phyloP scores from a whole-genome alignment of 768 basidiomycete genomes.

The Auricularia auricula-judae region DNA sequence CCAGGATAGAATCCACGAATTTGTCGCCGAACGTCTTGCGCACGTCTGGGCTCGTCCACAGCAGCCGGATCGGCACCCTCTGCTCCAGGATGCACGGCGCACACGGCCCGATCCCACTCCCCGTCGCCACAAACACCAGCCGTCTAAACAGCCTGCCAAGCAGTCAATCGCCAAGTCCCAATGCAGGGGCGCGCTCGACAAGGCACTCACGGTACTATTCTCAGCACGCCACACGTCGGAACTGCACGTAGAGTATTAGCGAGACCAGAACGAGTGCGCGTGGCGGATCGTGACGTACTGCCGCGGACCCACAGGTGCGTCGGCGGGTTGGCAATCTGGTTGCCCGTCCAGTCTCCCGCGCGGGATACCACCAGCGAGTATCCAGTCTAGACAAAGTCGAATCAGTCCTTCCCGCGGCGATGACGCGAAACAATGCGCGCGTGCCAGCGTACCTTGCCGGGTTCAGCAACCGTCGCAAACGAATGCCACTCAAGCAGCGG shows the following conservation, averaged over 20 bases:
- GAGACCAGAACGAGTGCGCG: background rate
- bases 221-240: conserved; percentile 40
- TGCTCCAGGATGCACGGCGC: conserved; percentile 42
- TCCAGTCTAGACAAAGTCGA: conserved; percentile 27
- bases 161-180: background rate
- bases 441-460: background rate
- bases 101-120: conserved; percentile 51
- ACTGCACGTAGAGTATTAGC: no score
- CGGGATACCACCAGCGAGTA: conserved; percentile 47
- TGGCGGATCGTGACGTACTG: conserved; percentile 16
- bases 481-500: conserved; percentile 50
- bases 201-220: conserved; percentile 35
- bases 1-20: conserved; percentile 43
- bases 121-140: conserved; percentile 47
- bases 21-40: conserved; percentile 52
- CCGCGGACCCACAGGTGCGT: conserved; percentile 48
- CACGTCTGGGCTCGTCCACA: conserved; percentile 56
- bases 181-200: conserved; percentile 17
- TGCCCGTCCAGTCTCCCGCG: conserved; percentile 51
- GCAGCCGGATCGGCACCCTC: conserved; percentile 38
- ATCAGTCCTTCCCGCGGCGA: background rate
- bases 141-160: conserved; percentile 17
- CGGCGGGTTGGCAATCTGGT: conserved; percentile 43
- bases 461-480: conserved; percentile 42
- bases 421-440: conserved; percentile 1